Percentiles rank a stretch among this genome's conserved stretches.
These are phyloP conservation scores for Aspergillus phoenicis DNA, from an alignment of 2,329 filamentous ascomycete species.

Conservation along the genomic window DNA sequence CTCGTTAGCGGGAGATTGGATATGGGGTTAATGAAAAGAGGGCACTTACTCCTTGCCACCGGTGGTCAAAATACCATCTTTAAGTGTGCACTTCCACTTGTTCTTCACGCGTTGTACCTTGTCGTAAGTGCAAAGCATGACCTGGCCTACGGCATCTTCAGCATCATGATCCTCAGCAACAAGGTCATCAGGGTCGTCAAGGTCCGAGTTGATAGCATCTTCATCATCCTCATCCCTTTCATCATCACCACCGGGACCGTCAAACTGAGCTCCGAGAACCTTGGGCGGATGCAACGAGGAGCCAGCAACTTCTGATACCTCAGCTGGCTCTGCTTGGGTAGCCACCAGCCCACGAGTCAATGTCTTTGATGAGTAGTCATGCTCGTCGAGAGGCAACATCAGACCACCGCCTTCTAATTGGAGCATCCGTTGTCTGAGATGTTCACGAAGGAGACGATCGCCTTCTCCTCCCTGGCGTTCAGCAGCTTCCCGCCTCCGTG, in stretches of 20 bases:
- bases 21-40: neutral
- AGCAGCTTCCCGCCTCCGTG: slow-evolving; percentile 45
- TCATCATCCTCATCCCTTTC: slow-evolving; percentile 72
- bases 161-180: slow-evolving; percentile 82
- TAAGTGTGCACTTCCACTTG: slow-evolving; percentile 98
- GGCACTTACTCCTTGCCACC: slow-evolving; percentile 78
- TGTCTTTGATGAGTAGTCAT: slow-evolving; percentile 35
- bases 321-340: neutral
- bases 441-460: slow-evolving; percentile 46
- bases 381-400: slow-evolving; percentile 46
- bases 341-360: slow-evolving; percentile 41
- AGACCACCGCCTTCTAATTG: slow-evolving; percentile 51
- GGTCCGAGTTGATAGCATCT: slow-evolving; percentile 96
- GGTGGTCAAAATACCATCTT: slow-evolving; percentile 92
- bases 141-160: slow-evolving; percentile 79
- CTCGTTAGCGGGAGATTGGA: slow-evolving; percentile 27
- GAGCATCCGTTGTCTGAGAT: slow-evolving; percentile 45
- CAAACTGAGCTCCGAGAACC: slow-evolving; percentile 53
- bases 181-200: slow-evolving; percentile 91
- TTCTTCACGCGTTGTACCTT: slow-evolving; percentile 99
- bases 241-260: slow-evolving; percentile 55
- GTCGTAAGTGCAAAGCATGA: slow-evolving; percentile 99
- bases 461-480: slow-evolving; percentile 37
- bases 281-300: slow-evolving; percentile 15
- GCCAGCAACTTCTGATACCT: neutral